A percentile compares a stretch with the other conserved stretches of the same genome.
phyloP scores from a whole-genome alignment of 1,284 basidiomycete genomes.

The Pyrrhoderma noxium region DNA sequence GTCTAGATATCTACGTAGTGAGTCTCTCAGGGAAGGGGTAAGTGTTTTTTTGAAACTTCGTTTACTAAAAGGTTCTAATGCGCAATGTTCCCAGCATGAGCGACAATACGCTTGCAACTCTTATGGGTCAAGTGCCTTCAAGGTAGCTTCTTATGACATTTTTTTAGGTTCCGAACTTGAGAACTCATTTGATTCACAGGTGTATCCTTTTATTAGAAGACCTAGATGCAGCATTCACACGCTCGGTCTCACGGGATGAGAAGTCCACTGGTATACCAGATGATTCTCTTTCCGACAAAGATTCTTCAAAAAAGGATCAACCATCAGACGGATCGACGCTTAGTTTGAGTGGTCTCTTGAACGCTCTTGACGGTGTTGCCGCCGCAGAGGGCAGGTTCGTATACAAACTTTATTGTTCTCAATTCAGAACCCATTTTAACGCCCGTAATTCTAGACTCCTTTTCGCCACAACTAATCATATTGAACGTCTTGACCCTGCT shows the following conservation, averaged over 20 bases:
- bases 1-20: slow-evolving; percentile 84
- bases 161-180: slow-evolving; percentile 13
- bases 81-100: slow-evolving; percentile 55
- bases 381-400: slow-evolving; percentile 77
- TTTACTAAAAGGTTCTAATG: slow-evolving; percentile 8
- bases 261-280: slow-evolving; percentile 65
- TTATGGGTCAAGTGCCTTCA: slow-evolving; percentile 79
- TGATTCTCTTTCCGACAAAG: slow-evolving; percentile 31
- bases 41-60: slow-evolving; percentile 21
- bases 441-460: slow-evolving; percentile 43
- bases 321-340: slow-evolving; percentile 63
- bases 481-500: slow-evolving; percentile 78
- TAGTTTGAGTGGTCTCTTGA: slow-evolving; percentile 73
- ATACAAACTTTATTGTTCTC: slow-evolving; percentile 4
- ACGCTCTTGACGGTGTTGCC: slow-evolving; percentile 81
- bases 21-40: slow-evolving; percentile 79
- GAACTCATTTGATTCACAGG: slow-evolving; percentile 32
- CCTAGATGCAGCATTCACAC: slow-evolving; percentile 80
- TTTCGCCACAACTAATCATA: slow-evolving; percentile 81
- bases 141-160: slow-evolving; percentile 37
- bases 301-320: slow-evolving; percentile 33
- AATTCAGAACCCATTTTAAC: slow-evolving; percentile 19
- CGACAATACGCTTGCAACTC: slow-evolving; percentile 73
- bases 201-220: slow-evolving; percentile 86
- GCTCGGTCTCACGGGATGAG: slow-evolving; percentile 71